phyloP scores from a whole-genome alignment of 202 grass and related monocot species.

The Dendrocalamus latiflorus region DNA sequence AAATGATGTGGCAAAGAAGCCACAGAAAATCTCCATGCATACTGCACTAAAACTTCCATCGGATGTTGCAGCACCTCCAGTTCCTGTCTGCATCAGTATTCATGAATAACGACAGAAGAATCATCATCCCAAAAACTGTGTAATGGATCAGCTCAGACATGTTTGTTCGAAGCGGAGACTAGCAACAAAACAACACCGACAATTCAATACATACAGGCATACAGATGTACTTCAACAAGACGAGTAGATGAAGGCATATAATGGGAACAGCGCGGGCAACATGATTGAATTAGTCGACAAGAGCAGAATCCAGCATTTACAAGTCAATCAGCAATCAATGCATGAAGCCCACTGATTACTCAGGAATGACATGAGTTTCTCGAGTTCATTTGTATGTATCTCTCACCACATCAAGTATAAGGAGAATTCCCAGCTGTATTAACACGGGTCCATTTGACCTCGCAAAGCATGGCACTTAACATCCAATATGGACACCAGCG shows the following conservation, averaged over 20 bases:
- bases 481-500: conserved; percentile 47
- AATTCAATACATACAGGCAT: neutral
- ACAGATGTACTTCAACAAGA: neutral
- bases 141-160: neutral
- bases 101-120: neutral
- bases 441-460: conserved; percentile 19
- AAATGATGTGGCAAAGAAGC: neutral
- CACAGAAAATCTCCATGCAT: neutral
- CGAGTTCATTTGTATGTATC: conserved; percentile 29
- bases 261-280: neutral
- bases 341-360: conserved; percentile 22
- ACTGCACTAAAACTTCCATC: neutral
- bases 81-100: neutral
- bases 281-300: conserved; percentile 37
- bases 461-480: conserved; percentile 15
- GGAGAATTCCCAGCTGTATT: conserved; percentile 22
- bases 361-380: neutral
- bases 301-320: conserved; percentile 48
- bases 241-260: neutral
- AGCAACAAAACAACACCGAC: neutral
- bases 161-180: neutral
- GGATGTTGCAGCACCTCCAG: neutral
- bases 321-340: conserved; percentile 29
- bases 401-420: conserved; percentile 31
- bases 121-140: neutral